A percentile compares a stretch with the other conserved stretches of the same genome.
These are phyloP conservation scores for Solanum habrochaites DNA, from an alignment of 257 asterid genomes.

Conservation along the genomic window DNA sequence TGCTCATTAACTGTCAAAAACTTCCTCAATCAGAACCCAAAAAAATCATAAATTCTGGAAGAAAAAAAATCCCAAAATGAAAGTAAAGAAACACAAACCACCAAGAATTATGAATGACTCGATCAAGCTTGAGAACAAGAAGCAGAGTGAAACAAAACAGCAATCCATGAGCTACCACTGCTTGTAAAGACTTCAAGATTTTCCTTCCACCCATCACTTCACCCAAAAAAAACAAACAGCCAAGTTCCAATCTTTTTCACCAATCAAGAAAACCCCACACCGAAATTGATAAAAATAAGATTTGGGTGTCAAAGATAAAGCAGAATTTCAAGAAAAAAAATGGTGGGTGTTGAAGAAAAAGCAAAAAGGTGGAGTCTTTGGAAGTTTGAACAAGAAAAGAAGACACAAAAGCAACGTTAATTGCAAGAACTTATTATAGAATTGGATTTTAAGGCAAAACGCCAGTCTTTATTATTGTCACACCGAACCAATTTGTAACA, in stretches of 20 bases:
- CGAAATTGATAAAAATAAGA: not conserved
- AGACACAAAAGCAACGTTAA: not conserved
- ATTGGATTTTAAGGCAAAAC: not conserved
- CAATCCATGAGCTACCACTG: constrained; percentile 70
- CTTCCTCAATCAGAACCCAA: not conserved
- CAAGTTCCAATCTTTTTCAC: not conserved
- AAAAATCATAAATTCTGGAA: not conserved
- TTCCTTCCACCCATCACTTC: constrained; percentile 56
- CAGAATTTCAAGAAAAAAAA: not conserved
- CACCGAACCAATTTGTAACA: not conserved
- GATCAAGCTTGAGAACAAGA: constrained; percentile 74
- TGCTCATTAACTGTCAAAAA: not conserved
- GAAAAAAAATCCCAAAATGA: not conserved
- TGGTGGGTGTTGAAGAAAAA: not conserved
- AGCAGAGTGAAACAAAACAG: constrained; percentile 63
- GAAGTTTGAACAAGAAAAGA: not conserved
- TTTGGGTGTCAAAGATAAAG: not conserved
- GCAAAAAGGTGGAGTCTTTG: not conserved
- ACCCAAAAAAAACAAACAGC: not conserved
- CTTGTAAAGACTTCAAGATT: constrained; percentile 70
- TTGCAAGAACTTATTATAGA: not conserved
- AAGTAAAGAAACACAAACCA: constrained; percentile 32
- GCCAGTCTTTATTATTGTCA: not conserved
- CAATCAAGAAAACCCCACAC: not conserved
- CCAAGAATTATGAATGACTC: constrained; percentile 49